Conservation (phyloP, 305 asterid species). For the Solanum hybrid region DNA sequence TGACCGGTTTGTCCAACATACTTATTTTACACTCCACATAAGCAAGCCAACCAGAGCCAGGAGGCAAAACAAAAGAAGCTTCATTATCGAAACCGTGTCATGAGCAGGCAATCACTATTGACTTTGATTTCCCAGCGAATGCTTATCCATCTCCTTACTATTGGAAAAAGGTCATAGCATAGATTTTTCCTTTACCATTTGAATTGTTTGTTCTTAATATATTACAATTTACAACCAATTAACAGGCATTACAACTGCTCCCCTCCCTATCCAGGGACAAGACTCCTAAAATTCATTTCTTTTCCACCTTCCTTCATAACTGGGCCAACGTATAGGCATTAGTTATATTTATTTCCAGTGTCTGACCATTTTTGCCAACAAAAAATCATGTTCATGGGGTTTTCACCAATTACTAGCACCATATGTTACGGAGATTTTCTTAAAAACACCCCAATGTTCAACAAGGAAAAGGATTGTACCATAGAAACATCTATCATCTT, state of each 20-base stretch:
- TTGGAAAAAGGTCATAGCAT: not conserved
- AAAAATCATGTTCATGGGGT: not conserved
- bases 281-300: not conserved
- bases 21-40: not conserved
- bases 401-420: not conserved
- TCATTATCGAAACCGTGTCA: not conserved
- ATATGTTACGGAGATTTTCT: not conserved
- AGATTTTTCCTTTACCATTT: not conserved
- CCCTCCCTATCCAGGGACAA: not conserved
- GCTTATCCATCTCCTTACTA: not conserved
- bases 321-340: not conserved
- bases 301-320: not conserved
- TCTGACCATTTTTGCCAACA: not conserved
- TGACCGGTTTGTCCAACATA: not conserved
- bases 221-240: not conserved
- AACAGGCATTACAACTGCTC: not conserved
- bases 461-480: not conserved
- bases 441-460: not conserved
- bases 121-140: not conserved
- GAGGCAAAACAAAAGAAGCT: not conserved
- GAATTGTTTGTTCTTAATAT: not conserved
- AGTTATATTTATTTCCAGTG: not conserved
- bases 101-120: not conserved
- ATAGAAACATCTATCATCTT: not conserved
- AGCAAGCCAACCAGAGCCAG: not conserved